These are phyloP conservation scores for Coemansia sp. DNA, from an alignment of 192 early-diverging fungal genomes.

Conservation along the genomic window DNA sequence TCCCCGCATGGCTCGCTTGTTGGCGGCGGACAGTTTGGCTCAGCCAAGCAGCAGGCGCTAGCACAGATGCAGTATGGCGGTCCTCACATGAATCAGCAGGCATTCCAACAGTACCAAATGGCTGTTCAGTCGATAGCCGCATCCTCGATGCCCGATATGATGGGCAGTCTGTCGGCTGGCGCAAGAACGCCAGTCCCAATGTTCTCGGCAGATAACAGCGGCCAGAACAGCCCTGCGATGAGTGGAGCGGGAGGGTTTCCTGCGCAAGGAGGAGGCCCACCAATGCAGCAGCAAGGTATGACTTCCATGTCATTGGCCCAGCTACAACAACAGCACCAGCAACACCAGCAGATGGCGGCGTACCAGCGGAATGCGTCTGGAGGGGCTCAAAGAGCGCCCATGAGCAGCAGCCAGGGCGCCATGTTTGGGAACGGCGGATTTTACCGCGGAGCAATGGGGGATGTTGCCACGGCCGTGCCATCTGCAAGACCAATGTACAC, in stretches of 20 bases:
- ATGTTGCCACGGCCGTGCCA: background rate
- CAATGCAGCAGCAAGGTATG: background rate
- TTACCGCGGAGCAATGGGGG: conserved; percentile 13
- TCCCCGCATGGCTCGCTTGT: background rate
- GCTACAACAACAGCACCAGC: conserved; percentile 9
- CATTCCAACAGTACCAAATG: conserved; percentile 6
- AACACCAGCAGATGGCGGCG: conserved; percentile 24
- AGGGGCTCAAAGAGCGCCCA: background rate
- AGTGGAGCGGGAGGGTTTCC: background rate
- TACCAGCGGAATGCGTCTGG: conserved; percentile 12
- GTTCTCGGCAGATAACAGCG: conserved; percentile 1
- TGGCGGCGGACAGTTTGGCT: background rate
- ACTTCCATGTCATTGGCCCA: background rate
- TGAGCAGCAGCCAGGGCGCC: conserved; percentile 10
- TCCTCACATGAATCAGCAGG: conserved; percentile 1
- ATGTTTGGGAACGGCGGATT: conserved; percentile 26
- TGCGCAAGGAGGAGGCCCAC: background rate
- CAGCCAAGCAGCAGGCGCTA: background rate
- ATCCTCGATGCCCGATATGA: conserved; percentile 2
- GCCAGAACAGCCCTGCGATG: background rate
- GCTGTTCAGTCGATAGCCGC: background rate
- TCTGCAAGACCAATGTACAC: conserved; percentile 19
- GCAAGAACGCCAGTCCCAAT: conserved; percentile 6
- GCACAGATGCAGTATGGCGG: conserved; percentile 11
- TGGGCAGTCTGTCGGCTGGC: conserved; percentile 3